Base-by-base conservation (phyloP, 495 filamentous ascomycete genomes). In the Penicillium cataractarum region DNA sequence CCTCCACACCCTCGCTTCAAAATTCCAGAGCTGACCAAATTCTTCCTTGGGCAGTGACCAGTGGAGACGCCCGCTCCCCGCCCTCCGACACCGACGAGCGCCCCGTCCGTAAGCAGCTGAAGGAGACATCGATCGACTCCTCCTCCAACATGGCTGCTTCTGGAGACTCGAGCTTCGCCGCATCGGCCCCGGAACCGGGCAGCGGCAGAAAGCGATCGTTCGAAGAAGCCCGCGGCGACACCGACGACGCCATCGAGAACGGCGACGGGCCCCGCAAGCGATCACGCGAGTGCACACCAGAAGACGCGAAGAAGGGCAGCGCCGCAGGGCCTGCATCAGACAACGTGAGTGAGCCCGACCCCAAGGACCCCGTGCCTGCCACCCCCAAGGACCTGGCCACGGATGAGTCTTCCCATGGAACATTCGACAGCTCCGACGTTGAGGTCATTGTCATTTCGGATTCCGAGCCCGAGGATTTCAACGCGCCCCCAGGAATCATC, bases 71-170 rank as follows among this genome's bases (percentile, higher is more conserved):
- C 48, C 70, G 71, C 53, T 69, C 70, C 26, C 70, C 70, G 19
- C 60, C 66, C 29, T 82, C 78, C 54, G 83, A 85, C 55, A 81
- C 83, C 31, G 68, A 75, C 42, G 84, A 87, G 66, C 79, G 81
- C 59, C 84, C 83, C 10, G 84, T 87, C 46, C 79, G 87, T 54
- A 82, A 86, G 63, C 83, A 89, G 66, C 70, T 90, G 48, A 84
- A 86, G 71, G 80, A 88, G 66, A 86, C 87, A 6, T 80, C 82
- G 6, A 84, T 90, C 61, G 81, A 77, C 17, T 63, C 75, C n/a
- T 13, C 42, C 39, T 40, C 52, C 27, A n/a, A 77, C 19, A 42
- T 4, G 12, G 19, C 12, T 21, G 10, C 26, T n/a, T n/a, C 42
- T 46, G 42, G 19, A 46, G 42, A 51, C 22, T 24, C 49, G 6